phyloP scores from a whole-genome alignment of 1,284 basidiomycete genomes.

The Flammula alnicola region DNA sequence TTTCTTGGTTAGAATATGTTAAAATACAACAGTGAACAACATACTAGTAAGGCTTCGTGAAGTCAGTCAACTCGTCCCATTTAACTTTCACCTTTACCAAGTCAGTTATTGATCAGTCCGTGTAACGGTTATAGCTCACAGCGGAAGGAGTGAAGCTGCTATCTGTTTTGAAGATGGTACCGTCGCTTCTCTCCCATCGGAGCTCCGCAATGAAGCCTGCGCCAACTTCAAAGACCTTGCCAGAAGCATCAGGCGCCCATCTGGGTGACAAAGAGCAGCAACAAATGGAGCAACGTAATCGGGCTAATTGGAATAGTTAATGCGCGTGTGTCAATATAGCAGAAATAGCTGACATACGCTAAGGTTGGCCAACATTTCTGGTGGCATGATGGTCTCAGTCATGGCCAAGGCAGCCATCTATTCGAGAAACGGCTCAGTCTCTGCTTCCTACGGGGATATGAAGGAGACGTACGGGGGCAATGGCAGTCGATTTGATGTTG shows the following conservation, averaged over 20 bases:
- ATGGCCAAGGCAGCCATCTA: slow-evolving; percentile 92
- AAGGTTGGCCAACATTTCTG: slow-evolving; percentile 93
- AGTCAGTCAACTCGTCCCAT: slow-evolving; percentile 86
- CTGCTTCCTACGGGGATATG: neutral
- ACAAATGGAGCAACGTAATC: slow-evolving; percentile 95
- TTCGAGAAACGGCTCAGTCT: slow-evolving; percentile 2
- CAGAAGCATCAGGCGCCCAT: slow-evolving; percentile 84
- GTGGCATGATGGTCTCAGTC: slow-evolving; percentile 95
- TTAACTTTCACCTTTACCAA: slow-evolving; percentile 68
- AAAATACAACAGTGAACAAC: slow-evolving; percentile 25
- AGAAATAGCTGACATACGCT: slow-evolving; percentile 54
- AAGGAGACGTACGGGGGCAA: slow-evolving; percentile 86
- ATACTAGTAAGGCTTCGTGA: slow-evolving; percentile 77
- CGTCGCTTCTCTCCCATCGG: slow-evolving; percentile 92
- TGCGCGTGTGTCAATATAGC: neutral
- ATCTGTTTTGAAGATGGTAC: slow-evolving; percentile 91
- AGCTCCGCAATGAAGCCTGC: slow-evolving; percentile 94
- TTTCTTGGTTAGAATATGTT: slow-evolving; percentile 10
- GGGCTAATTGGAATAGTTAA: slow-evolving; percentile 54
- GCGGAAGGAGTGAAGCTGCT: slow-evolving; percentile 93
- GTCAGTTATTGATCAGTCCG: neutral
- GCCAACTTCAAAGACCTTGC: slow-evolving; percentile 92
- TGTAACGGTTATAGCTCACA: slow-evolving; percentile 47
- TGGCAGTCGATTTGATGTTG: slow-evolving; percentile 85
- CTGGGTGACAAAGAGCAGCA: slow-evolving; percentile 74